Base-by-base conservation (phyloP, 768 basidiomycete species). In the Russula sp. region DNA sequence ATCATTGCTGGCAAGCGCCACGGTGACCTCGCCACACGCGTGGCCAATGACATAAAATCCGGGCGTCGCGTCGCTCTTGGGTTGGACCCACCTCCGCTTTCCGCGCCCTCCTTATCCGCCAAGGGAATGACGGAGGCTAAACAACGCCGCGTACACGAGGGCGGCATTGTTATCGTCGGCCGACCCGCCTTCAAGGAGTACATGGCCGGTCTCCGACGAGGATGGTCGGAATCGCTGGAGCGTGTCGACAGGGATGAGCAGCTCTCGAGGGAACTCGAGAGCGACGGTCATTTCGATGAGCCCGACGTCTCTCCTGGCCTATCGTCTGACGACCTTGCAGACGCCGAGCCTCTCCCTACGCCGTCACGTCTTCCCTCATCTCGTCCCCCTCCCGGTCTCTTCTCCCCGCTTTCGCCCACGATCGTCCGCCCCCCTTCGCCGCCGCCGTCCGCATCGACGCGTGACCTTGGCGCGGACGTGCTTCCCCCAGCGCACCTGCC, bases 101-200 rank as follows among this genome's bases (percentile, higher is more conserved):
- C 74, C 58, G 70, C 73, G 58, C 73, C 81, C 69, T 65, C 78
- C 51, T 71, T 85, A n/a, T 81, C 86, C 16, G 78, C 80, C 29
- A 77, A 81, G 61, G 78, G 76, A 51, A 75, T 83, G 32, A 78
- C 75, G 1, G 77, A 79, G 13, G 80, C 83, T 67, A 77, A 77
- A 49, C 80, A 78, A 4, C 73, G 78, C 60, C 79, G 81, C 20
- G 84, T 87, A 63, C 76, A 91, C 9, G 83, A 85, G n/a, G 94
- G 94, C 13, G 96, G 95, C 2, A 79, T 85, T 43, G 79, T 97
- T 59, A 76, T 99, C 59, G 73, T 99, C 35, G 97, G 97, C 4
- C 83, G 97, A 53, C 84, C 90, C 39, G 89, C 92, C 0, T 81
- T 96, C 74, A 99, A 98, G 76, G 97, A 99, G 75, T 98, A 90